phyloP scores from a whole-genome alignment of 2,329 filamentous ascomycete genomes.

The Penicillium sclerotiorum region DNA sequence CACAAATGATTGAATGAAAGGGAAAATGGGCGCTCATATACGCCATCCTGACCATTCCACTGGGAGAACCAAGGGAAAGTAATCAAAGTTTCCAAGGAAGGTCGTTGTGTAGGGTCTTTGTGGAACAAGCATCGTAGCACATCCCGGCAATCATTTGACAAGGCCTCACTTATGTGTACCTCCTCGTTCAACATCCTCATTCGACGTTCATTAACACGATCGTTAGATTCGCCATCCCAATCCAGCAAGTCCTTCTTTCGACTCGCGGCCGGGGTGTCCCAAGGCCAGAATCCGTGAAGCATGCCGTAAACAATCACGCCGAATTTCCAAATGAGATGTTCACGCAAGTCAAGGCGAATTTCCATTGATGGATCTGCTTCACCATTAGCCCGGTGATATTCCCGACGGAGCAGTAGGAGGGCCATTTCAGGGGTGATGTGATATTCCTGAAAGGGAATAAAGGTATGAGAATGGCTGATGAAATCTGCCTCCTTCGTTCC shows the following conservation, averaged over 20 bases:
- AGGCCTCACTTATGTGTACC: conserved; percentile 25
- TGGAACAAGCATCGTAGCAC: conserved; percentile 28
- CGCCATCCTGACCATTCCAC: conserved; percentile 13
- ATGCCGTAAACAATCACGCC: conserved; percentile 31
- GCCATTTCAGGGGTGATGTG: conserved; percentile 30
- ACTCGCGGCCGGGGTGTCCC: conserved; percentile 27
- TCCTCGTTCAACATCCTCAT: conserved; percentile 30
- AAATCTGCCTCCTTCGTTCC: conserved; percentile 19
- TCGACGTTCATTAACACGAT: conserved; percentile 15
- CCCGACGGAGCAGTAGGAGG: conserved; percentile 9
- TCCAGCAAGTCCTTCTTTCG: conserved; percentile 4
- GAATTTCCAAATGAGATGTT: conserved; percentile 30
- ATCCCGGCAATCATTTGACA: conserved; percentile 38
- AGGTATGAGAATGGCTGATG: neutral
- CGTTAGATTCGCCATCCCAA: neutral
- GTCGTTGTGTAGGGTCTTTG: conserved; percentile 25
- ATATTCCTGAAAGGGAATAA: conserved; percentile 30
- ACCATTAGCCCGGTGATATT: conserved; percentile 2
- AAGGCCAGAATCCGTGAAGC: conserved; percentile 36
- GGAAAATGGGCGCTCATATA: conserved; percentile 15
- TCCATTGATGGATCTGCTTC: neutral
- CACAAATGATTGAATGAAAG: conserved; percentile 2
- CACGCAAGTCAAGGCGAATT: conserved; percentile 21
- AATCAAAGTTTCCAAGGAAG: conserved; percentile 25
- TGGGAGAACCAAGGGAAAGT: conserved; percentile 32